These are phyloP conservation scores for Clitoria ternatea DNA, from an alignment of 306 rosid genomes.

Conservation along the genomic window DNA sequence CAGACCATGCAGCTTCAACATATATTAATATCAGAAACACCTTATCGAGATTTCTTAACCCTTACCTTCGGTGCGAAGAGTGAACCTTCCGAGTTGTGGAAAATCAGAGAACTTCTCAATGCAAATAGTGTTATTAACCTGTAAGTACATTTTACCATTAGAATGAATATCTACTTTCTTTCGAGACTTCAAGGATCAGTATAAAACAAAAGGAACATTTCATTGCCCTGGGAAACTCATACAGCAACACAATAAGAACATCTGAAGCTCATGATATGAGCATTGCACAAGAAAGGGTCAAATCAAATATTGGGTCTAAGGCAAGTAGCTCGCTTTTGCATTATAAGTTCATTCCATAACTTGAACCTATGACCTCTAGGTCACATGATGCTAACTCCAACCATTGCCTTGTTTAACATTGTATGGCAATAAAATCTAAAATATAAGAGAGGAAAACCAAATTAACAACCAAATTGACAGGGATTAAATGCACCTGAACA, in stretches of 20 bases:
- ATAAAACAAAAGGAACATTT: background rate
- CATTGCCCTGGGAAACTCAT: background rate
- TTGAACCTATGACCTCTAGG: background rate
- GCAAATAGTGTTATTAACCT: constrained; percentile 75
- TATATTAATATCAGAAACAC: background rate
- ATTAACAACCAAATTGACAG: background rate
- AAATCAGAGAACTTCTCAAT: constrained; percentile 72
- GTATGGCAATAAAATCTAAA: background rate
- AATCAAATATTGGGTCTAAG: background rate
- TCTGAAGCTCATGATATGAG: background rate
- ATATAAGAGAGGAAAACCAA: background rate
- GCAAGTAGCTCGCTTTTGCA: background rate
- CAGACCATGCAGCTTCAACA: background rate
- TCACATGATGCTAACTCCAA: background rate
- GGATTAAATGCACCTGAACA: constrained; percentile 64
- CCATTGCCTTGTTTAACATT: background rate
- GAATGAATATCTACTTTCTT: background rate
- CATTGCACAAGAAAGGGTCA: background rate
- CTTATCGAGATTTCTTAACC: background rate
- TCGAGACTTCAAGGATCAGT: background rate
- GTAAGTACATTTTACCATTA: constrained; percentile 11
- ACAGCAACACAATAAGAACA: too few species aligned
- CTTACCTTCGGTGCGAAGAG: constrained; percentile 96
- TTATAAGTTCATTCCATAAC: too few species aligned
- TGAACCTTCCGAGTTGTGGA: constrained; percentile 95